Evolutionary conservation across 2,329 filamentous ascomycete species (phyloP), one percentile per base, ranked within the genome.

Genomic region (Amylocarpus encephaloides): DNA sequence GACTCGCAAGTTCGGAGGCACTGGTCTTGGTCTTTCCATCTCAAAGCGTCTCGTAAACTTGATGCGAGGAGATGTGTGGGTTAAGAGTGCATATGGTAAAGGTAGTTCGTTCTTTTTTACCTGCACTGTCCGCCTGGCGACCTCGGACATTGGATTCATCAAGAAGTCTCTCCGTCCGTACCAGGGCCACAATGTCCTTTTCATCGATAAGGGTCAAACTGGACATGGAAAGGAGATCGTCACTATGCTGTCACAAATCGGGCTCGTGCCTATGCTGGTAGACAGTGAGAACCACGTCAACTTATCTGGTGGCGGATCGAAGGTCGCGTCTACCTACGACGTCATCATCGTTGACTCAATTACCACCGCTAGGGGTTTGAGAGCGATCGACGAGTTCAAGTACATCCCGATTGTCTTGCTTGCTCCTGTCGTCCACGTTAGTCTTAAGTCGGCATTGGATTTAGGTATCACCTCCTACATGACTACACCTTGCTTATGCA

Each of bases 381-480:
- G 93, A 57, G 85, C 87, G 10, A 85, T 93, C 46, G 92, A 96
- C 64, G 89, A 94, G 66, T 95, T 96, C 77, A 96, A 96, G 73
- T 97, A 96, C 66, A 89, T 96, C 41, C 93, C 93, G 2, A 91
- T 98, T 58, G 92, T 98, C 39, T 80, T 97, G 54, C 73, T 97
- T 41, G 93, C 90, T 40, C 90, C 92, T 0, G 76, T 89, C 33
- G 90, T 97, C 11, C 88, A 91, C 54, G 89, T 97, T 59, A 94
- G 84, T 67, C 77, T 98, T 61, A 95, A 95, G 72, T 93, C 89
- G 2, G 93, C 92, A 51, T 73, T 97, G 52, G 93, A 97, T 67
- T 78, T 97, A 57, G 92, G 93, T 56, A 95, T 98, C 60, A 94
- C 91, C n/a, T 96, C 91, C 45, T 97, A 96, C 70, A 96, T 97